These are phyloP conservation scores for Diaporthe velutina DNA, from an alignment of 2,329 filamentous ascomycete genomes.

Conservation along the genomic window DNA sequence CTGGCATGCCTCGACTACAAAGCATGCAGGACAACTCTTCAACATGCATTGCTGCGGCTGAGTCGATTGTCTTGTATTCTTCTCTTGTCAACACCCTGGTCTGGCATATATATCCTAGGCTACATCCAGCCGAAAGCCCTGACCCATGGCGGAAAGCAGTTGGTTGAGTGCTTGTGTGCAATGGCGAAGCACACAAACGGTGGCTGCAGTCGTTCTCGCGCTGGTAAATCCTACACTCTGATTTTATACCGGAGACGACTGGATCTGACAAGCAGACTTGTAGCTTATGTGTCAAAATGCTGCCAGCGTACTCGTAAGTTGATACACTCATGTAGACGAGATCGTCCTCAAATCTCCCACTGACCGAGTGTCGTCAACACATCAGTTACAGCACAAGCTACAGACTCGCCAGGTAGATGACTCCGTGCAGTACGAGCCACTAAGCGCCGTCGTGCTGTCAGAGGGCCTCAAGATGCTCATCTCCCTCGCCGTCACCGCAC, in stretches of 20 bases:
- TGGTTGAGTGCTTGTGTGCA: no score
- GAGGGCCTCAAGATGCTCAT: background rate
- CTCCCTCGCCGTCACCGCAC: background rate
- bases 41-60: background rate
- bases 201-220: slow-evolving; percentile 6
- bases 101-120: background rate
- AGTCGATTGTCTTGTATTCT: background rate
- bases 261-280: background rate
- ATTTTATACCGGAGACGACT: background rate
- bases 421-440: background rate
- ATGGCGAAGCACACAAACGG: background rate
- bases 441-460: background rate
- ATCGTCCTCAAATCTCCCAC: background rate
- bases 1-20: background rate
- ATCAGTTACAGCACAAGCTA: slow-evolving; percentile 9
- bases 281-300: slow-evolving; percentile 6
- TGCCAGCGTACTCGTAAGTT: slow-evolving; percentile 1
- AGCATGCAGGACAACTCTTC: background rate
- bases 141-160: background rate
- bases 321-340: background rate
- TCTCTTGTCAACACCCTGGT: no score
- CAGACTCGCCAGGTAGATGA: background rate
- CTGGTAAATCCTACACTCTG: background rate
- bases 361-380: background rate
- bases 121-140: background rate